Evolutionary conservation across 1,284 basidiomycete genomes (phyloP), one percentile per base, ranked within the genome.

Genomic region (Pseudozyma flocculosa): DNA sequence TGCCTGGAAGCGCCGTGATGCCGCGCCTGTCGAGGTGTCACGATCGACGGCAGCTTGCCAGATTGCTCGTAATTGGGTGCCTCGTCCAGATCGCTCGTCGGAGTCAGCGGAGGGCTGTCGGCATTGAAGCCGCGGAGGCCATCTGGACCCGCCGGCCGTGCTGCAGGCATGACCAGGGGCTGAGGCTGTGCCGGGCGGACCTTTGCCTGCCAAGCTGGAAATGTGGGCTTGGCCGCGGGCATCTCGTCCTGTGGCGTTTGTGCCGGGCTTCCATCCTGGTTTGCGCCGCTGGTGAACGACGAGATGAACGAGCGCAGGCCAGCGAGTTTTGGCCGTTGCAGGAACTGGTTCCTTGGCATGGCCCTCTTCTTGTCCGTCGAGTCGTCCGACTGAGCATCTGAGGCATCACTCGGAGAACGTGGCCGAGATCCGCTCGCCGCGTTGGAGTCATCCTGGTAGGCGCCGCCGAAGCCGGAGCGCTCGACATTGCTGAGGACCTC

Each of bases 51-150:
- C n/a, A 53, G 47, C 10, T 50, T 60, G 26, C 56, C 43, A 23
- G 58, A 56, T 22, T 61, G 57, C 18, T 58, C 54, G 29, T 59
- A 60, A 21, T 55, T 53, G 43, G 44, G 51, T 38, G 60, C 60
- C 23, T 63, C 52, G 37, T 58, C 66, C 19, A 45, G 51, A 26
- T 69, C 67, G 44, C 52, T 52, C 15, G 59, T 62, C 4, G 73
- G 73, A 5, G 73, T 73, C 13, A 75, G 56, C 10, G 73, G 70
- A 15, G 73, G 69, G 22, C 64, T 70, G 43, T 67, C 64, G 22
- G 65, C 61, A 43, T 75, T 73, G 40, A 76, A 57, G 10, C 68
- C 52, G 19, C 54, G 49, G 29, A 62, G 15, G 30, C 60, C 54
- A 32, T 57, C 48, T 15, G 68, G 68, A 3, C 60, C 63, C 4